These are phyloP conservation scores for Cylindrodendrum hubeiense DNA, from an alignment of 2,329 filamentous ascomycete species.

Conservation along the genomic window DNA sequence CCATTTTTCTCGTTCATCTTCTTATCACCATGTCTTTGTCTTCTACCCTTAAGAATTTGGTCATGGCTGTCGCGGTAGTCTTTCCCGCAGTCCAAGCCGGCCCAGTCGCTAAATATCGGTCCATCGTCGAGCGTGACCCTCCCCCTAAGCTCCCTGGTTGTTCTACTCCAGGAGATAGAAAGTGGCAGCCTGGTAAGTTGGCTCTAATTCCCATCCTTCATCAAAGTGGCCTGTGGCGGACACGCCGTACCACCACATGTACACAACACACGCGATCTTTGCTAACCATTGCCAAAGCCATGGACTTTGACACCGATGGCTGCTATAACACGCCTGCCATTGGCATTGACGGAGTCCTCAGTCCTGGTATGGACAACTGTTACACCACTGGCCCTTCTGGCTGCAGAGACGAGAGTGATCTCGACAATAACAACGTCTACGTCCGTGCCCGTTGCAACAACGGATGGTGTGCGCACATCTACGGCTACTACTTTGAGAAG, in stretches of 20 bases:
- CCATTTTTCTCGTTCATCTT: neutral
- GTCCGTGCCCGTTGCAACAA: slow-evolving; percentile 57
- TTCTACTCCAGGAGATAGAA: neutral
- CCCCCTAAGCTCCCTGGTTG: neutral
- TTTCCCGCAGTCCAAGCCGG: neutral
- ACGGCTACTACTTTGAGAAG: slow-evolving; percentile 63
- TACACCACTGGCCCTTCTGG: slow-evolving; percentile 42
- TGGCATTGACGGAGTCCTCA: slow-evolving; percentile 48
- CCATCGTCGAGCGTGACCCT: neutral
- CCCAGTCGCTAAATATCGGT: neutral
- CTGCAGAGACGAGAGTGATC: slow-evolving; percentile 51
- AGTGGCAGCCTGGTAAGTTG: neutral
- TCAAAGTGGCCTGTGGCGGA: too few species aligned
- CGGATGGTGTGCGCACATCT: slow-evolving; percentile 58
- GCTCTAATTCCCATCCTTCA: neutral
- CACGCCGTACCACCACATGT: neutral
- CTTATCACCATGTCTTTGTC: neutral
- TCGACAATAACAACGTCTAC: slow-evolving; percentile 57
- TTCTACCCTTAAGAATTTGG: neutral
- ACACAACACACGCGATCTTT: neutral
- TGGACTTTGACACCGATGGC: slow-evolving; percentile 23
- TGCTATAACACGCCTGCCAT: slow-evolving; percentile 57
- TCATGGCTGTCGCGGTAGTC: neutral
- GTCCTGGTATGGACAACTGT: slow-evolving; percentile 46
- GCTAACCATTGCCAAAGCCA: neutral